phyloP scores from a whole-genome alignment of 2,329 filamentous ascomycete species.

The Clarireedia homoeocarpa region DNA sequence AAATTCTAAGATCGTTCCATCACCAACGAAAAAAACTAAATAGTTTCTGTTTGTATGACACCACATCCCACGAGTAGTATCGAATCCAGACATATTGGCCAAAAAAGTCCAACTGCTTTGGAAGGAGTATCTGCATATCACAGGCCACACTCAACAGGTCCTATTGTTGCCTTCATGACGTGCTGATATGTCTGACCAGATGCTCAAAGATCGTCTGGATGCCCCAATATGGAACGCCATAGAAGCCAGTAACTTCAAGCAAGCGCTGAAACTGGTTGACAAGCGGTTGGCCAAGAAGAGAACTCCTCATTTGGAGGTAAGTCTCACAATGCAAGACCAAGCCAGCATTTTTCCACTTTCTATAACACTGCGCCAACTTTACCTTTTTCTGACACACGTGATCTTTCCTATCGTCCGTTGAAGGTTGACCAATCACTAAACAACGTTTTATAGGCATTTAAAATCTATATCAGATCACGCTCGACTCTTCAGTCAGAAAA shows the following conservation, averaged over 20 bases:
- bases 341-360: background rate
- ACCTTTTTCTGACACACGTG: background rate
- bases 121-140: background rate
- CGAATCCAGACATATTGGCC: background rate
- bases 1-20: background rate
- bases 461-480: constrained; percentile 25
- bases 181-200: constrained; percentile 19
- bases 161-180: background rate
- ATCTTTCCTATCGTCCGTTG: background rate
- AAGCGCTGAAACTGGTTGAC: constrained; percentile 30
- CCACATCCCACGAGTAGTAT: background rate
- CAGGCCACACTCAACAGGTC: background rate
- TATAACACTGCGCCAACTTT: background rate
- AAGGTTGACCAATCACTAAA: background rate
- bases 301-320: constrained; percentile 28
- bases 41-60: background rate
- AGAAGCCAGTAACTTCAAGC: constrained; percentile 29
- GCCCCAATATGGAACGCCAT: constrained; percentile 29
- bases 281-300: constrained; percentile 28
- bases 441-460: constrained; percentile 23
- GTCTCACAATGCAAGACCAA: constrained; percentile 2
- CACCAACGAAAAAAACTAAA: background rate
- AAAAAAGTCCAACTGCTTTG: background rate
- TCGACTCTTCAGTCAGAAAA: constrained; percentile 23
- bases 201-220: constrained; percentile 25